phyloP scores from a whole-genome alignment of 2,329 filamentous ascomycete species.

The Sphaerostilbella broomeana region DNA sequence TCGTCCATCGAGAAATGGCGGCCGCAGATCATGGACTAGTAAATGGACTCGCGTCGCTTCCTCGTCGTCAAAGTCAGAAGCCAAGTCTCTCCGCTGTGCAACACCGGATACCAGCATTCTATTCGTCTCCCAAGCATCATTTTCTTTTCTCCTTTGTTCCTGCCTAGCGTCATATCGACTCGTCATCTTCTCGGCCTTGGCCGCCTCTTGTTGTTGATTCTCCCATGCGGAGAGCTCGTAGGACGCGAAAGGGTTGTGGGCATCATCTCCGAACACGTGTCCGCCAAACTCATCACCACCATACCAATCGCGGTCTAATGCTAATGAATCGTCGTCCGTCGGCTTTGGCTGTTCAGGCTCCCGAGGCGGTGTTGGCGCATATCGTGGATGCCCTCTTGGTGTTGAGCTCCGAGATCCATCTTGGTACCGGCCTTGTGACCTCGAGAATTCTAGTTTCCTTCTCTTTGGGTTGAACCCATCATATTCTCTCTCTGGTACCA shows the following conservation, averaged over 20 bases:
- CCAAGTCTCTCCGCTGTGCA: constrained; percentile 78
- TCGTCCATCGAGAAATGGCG: constrained; percentile 89
- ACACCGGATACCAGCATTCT: constrained; percentile 96
- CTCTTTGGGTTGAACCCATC: constrained; percentile 35
- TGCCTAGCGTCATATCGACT: constrained; percentile 62
- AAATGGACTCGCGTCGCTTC: constrained; percentile 85
- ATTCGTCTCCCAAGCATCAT: constrained; percentile 98
- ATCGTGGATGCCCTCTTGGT: constrained; percentile 29
- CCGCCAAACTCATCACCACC: constrained; percentile 74
- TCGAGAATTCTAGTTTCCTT: constrained; percentile 29
- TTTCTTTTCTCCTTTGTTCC: constrained; percentile 84
- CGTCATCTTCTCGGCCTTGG: constrained; percentile 72
- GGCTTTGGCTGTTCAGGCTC: constrained; percentile 50
- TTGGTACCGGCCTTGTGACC: constrained; percentile 24
- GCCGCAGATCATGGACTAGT: constrained; percentile 85
- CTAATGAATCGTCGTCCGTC: constrained; percentile 62
- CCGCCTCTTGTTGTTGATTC: constrained; percentile 68
- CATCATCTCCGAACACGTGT: constrained; percentile 81
- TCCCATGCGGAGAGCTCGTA: constrained; percentile 70
- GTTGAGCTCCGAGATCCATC: constrained; percentile 29
- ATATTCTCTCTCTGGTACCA: constrained; percentile 32
- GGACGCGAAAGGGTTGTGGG: constrained; percentile 84
- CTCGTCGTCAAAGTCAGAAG: constrained; percentile 82
- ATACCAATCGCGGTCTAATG: constrained; percentile 89
- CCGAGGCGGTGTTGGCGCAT: constrained; percentile 35